Percentiles rank a stretch among this genome's conserved stretches.
These are phyloP conservation scores for Eustoma russellianum DNA, from an alignment of 257 asterid species.

Conservation along the genomic window DNA sequence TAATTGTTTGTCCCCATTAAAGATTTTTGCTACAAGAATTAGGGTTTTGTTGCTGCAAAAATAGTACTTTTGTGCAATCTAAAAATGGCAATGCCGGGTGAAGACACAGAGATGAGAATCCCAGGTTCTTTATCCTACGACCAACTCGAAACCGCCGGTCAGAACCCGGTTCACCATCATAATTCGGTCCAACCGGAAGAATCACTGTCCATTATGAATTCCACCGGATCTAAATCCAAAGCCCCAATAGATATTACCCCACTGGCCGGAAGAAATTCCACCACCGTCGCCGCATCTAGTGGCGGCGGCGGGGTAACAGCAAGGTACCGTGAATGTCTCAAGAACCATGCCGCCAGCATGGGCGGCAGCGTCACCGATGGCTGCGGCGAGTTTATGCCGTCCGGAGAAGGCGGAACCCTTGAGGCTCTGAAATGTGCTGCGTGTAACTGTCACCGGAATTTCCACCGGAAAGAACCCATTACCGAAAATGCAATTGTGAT, in stretches of 20 bases:
- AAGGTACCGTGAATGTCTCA: constrained; percentile 69
- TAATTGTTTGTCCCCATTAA: no score
- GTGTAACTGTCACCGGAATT: constrained; percentile 79
- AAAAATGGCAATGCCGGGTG: constrained; percentile 17
- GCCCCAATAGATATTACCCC: constrained; percentile 4
- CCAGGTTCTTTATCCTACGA: constrained; percentile 17
- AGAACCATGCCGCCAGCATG: constrained; percentile 86
- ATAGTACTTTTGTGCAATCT: not conserved
- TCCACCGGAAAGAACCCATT: constrained; percentile 54
- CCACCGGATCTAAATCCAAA: constrained; percentile 41
- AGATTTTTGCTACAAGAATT: not conserved
- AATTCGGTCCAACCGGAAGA: constrained; percentile 17
- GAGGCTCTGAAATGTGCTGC: constrained; percentile 92
- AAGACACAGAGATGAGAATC: constrained; percentile 28
- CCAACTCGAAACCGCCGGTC: constrained; percentile 21
- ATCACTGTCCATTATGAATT: constrained; percentile 7
- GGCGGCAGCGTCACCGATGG: constrained; percentile 95
- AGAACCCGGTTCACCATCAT: constrained; percentile 4
- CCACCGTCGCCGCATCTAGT: constrained; percentile 1
- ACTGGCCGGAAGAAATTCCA: not conserved
- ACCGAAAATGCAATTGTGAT: constrained; percentile 14
- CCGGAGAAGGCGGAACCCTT: constrained; percentile 75
- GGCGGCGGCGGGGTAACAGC: not conserved
- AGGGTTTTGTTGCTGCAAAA: constrained; percentile 7
- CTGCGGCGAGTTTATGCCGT: constrained; percentile 95